A percentile compares a stretch with the other conserved stretches of the same genome.
Evolutionary conservation across 371 early-diverging fungal species (phyloP).

Genomic region (Mortierella sp.): DNA sequence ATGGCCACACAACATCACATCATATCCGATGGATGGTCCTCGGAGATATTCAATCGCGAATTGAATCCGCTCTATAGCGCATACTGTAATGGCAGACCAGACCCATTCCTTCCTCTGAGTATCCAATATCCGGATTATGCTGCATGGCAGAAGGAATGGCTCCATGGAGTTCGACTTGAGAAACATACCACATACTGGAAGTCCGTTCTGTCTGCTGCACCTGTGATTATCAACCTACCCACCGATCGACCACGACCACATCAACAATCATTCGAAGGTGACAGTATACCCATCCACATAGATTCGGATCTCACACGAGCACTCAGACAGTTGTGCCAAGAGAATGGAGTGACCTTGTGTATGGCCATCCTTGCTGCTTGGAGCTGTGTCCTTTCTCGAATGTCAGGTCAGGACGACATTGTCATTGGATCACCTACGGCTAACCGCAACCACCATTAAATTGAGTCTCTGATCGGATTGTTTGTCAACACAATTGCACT

Average conservation of each 20-base stretch:
- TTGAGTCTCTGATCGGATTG: slow-evolving; percentile 9
- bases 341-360: slow-evolving; percentile 8
- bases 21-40: slow-evolving; percentile 14
- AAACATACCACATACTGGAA: slow-evolving; percentile 9
- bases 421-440: slow-evolving; percentile 10
- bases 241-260: slow-evolving; percentile 12
- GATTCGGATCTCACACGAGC: neutral
- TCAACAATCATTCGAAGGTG: slow-evolving; percentile 7
- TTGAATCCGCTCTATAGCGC: slow-evolving; percentile 12
- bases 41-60: slow-evolving; percentile 13
- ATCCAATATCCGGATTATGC: slow-evolving; percentile 22
- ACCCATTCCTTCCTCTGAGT: slow-evolving; percentile 7
- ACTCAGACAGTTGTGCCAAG: slow-evolving; percentile 10
- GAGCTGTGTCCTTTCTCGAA: slow-evolving; percentile 10
- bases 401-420: slow-evolving; percentile 15
- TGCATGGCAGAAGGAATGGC: slow-evolving; percentile 14
- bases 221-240: slow-evolving; percentile 12
- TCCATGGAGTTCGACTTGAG: slow-evolving; percentile 15
- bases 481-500: slow-evolving; percentile 20
- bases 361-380: slow-evolving; percentile 11
- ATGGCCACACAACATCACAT: slow-evolving; percentile 14
- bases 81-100: neutral
- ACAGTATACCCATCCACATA: neutral
- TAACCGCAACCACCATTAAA: neutral
- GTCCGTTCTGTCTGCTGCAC: slow-evolving; percentile 1